These are phyloP conservation scores for Pythium brachiatum DNA, from an alignment of 352 stramenopile species.

Conservation along the genomic window DNA sequence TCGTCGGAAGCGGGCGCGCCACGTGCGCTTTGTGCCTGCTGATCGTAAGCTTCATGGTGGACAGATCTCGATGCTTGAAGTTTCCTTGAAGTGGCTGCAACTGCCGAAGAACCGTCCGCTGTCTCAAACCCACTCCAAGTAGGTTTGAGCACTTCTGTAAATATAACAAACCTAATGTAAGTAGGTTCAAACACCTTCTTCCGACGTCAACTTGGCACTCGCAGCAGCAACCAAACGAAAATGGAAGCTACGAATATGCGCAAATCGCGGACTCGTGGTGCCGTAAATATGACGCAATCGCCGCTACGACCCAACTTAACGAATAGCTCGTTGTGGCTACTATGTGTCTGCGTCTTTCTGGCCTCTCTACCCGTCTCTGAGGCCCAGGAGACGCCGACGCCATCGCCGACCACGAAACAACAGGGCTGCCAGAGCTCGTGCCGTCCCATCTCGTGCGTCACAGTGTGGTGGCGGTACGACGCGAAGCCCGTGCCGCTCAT, in stretches of 20 bases:
- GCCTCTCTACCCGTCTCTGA: background rate
- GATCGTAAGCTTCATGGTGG: background rate
- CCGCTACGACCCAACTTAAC: background rate
- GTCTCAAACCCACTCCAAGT: background rate
- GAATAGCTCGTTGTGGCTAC: background rate
- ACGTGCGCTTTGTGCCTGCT: background rate
- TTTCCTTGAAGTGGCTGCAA: background rate
- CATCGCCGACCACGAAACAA: background rate
- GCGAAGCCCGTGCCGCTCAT: slow-evolving; percentile 41
- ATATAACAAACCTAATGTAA: background rate
- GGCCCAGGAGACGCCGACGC: slow-evolving; percentile 8
- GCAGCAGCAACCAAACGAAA: background rate
- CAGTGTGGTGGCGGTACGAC: slow-evolving; percentile 51
- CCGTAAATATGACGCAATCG: too few species aligned
- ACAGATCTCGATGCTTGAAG: background rate
- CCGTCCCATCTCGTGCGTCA: slow-evolving; percentile 29
- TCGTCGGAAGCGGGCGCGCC: background rate
- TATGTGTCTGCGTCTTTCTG: background rate
- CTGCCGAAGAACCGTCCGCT: background rate
- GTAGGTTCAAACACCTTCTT: background rate
- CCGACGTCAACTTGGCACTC: background rate
- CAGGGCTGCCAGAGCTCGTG: slow-evolving; percentile 12
- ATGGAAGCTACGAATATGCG: background rate
- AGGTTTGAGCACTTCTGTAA: background rate
- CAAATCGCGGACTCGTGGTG: background rate